A percentile compares a stretch with the other conserved stretches of the same genome.
Evolutionary conservation across 2,329 filamentous ascomycete species (phyloP).

Genomic region (Fusarium odoratissimum): DNA sequence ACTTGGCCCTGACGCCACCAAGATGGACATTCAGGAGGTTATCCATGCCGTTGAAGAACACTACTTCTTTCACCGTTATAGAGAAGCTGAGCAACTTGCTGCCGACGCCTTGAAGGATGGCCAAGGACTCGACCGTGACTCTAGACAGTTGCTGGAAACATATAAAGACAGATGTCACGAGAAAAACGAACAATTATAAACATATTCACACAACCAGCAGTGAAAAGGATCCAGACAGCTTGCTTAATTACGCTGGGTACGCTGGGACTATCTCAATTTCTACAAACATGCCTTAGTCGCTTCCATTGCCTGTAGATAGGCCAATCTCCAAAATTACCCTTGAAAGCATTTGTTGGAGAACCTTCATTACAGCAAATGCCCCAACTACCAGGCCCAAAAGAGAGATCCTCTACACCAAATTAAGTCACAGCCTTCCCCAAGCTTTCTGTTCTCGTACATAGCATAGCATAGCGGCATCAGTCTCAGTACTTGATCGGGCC

Average conservation of each 20-base stretch:
- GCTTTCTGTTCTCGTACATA: not conserved
- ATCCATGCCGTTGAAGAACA: conserved; percentile 68
- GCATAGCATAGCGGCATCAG: not conserved
- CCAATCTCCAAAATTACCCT: conserved; percentile 1
- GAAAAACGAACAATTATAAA: conserved; percentile 39
- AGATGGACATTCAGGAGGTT: conserved; percentile 62
- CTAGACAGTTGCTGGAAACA: conserved; percentile 52
- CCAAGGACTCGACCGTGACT: conserved; percentile 57
- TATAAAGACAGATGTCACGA: conserved; percentile 58
- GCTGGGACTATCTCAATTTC: conserved; percentile 1
- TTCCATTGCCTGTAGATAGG: not conserved
- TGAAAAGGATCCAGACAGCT: not conserved
- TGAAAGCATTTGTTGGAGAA: not conserved
- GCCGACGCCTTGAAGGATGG: conserved; percentile 48
- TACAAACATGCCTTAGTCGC: conserved; percentile 18
- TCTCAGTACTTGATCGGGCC: conserved; percentile 12
- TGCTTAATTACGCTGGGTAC: conserved; percentile 6
- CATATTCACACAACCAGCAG: not conserved
- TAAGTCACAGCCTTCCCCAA: not conserved
- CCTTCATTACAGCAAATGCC: not conserved
- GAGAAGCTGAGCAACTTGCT: conserved; percentile 58
- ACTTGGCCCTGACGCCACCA: conserved; percentile 52
- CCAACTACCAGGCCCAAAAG: not conserved
- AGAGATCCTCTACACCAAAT: not conserved
- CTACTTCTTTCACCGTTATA: conserved; percentile 64